Conservation (phyloP, 73 alveolate species). For the Paramecium sexaurelia region DNA sequence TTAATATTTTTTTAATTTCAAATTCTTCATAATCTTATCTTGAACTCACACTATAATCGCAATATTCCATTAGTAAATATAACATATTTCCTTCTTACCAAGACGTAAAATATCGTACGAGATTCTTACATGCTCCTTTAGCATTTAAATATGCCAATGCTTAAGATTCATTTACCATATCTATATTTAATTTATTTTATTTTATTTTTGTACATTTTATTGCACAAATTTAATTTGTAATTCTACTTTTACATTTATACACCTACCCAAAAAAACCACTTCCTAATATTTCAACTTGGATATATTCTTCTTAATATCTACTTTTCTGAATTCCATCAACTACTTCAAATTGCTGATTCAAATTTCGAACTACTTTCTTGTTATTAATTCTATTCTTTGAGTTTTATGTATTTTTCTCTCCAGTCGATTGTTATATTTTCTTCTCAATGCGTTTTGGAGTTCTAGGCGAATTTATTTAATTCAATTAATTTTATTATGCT, state of each 20-base stretch:
- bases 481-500: neutral
- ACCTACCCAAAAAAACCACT: constrained; percentile 86
- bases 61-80: constrained; percentile 82
- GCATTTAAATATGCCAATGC: constrained; percentile 80
- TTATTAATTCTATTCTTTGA: neutral
- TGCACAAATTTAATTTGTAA: constrained; percentile 80
- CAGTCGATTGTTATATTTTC: neutral
- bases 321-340: neutral
- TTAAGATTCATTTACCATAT: constrained; percentile 73
- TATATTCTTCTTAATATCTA: constrained; percentile 52
- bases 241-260: constrained; percentile 71
- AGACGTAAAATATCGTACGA: constrained; percentile 81
- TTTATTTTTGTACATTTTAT: constrained; percentile 72
- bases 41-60: constrained; percentile 69
- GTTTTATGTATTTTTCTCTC: neutral
- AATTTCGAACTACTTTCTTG: neutral
- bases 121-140: constrained; percentile 74
- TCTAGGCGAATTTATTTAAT: neutral
- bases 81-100: constrained; percentile 79
- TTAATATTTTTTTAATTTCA: constrained; percentile 68
- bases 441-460: neutral
- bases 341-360: neutral
- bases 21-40: constrained; percentile 53
- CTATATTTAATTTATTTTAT: constrained; percentile 35
- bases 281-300: constrained; percentile 64